A percentile compares a stretch with the other conserved stretches of the same genome.
Evolutionary conservation across 2,329 filamentous ascomycete species (phyloP).

Genomic region (Neocatenulostroma microsporum): DNA sequence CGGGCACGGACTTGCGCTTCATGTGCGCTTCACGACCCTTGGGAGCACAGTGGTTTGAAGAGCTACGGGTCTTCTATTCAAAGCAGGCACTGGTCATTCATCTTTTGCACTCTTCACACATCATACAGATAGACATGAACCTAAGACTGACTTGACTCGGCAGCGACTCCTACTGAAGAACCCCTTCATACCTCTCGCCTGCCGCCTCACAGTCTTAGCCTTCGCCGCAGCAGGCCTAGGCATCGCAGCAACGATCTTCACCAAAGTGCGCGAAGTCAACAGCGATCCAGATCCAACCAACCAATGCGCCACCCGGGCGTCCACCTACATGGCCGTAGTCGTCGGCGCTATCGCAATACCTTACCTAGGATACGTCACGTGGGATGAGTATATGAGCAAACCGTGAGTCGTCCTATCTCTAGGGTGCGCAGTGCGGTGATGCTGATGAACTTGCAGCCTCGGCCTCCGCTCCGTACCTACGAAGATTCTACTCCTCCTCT

Average conservation of each 20-base stretch:
- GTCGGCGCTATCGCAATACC: slow-evolving; percentile 83
- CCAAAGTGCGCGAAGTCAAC: slow-evolving; percentile 35
- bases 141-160: neutral
- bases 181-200: slow-evolving; percentile 74
- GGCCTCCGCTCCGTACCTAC: slow-evolving; percentile 74
- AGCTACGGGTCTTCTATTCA: too few relatives aligned
- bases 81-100: too few relatives aligned
- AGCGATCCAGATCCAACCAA: slow-evolving; percentile 22
- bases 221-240: slow-evolving; percentile 77
- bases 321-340: slow-evolving; percentile 78
- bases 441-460: slow-evolving; percentile 37
- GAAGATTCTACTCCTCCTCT: slow-evolving; percentile 81
- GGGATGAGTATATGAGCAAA: slow-evolving; percentile 92
- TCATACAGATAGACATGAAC: too few relatives aligned
- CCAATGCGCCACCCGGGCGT: slow-evolving; percentile 43
- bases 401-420: slow-evolving; percentile 39
- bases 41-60: too few relatives aligned
- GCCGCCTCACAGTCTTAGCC: slow-evolving; percentile 72
- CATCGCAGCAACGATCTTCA: slow-evolving; percentile 66
- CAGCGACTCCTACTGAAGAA: slow-evolving; percentile 63
- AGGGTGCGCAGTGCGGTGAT: too few relatives aligned
- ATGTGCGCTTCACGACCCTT: too few relatives aligned
- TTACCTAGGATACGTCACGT: slow-evolving; percentile 89
- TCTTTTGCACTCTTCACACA: neutral
- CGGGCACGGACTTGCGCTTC: slow-evolving; percentile 1